Evolutionary conservation across 2,329 filamentous ascomycete species (phyloP).

Genomic region (Colletotrichum simmondsii): DNA sequence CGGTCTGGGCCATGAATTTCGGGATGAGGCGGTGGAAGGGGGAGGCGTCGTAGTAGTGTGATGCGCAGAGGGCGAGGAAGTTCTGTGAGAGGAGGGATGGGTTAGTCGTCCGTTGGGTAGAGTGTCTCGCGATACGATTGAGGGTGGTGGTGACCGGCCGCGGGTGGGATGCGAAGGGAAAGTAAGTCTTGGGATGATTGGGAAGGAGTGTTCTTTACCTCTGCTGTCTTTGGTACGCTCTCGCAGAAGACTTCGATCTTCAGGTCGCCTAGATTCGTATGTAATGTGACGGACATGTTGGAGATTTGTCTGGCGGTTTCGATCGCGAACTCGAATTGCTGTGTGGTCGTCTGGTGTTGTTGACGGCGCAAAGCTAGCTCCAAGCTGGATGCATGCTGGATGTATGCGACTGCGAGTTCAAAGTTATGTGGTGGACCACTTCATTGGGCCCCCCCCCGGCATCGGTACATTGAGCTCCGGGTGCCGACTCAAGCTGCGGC

Average conservation of each 20-base stretch:
- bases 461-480: conserved; percentile 21
- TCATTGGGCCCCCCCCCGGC: not conserved
- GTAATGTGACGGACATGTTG: conserved; percentile 76
- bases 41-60: conserved; percentile 78
- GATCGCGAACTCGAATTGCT: not conserved
- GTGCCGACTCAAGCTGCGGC: not conserved
- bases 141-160: not conserved
- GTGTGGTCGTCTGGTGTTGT: conserved; percentile 1
- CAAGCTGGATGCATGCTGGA: conserved; percentile 11
- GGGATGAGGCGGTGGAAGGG: conserved; percentile 86
- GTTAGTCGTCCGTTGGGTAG: conserved; percentile 22
- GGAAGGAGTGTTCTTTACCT: conserved; percentile 61
- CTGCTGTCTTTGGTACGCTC: conserved; percentile 89
- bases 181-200: not conserved
- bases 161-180: not conserved
- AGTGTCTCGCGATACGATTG: not conserved
- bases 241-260: conserved; percentile 98
- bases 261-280: conserved; percentile 89
- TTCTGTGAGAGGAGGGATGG: conserved; percentile 64
- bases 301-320: not conserved
- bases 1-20: conserved; percentile 83
- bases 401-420: not conserved
- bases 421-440: not conserved
- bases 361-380: not conserved
- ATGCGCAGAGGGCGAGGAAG: conserved; percentile 88